Percentiles rank a stretch among this genome's conserved stretches.
These are phyloP conservation scores for Neovahlkampfia damariscottae DNA, from an alignment of 78 protist genomes.

Conservation along the genomic window DNA sequence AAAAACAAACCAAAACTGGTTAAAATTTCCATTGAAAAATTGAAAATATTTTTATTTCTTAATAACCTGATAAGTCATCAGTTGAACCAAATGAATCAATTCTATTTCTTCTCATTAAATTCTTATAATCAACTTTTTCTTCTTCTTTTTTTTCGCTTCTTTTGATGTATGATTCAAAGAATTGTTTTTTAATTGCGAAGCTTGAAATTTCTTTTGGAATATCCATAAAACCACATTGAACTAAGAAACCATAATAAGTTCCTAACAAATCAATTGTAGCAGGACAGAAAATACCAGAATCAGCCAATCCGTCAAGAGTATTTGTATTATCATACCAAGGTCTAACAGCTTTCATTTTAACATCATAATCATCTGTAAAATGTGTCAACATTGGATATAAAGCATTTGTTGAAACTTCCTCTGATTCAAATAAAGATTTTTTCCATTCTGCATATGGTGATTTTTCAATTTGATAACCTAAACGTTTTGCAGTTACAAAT, in stretches of 20 bases:
- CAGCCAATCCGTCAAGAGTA: not conserved
- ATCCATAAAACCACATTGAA: not conserved
- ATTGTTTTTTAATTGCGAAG: not conserved
- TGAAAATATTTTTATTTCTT: too few species aligned
- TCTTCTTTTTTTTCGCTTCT: too few species aligned
- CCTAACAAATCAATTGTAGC: not conserved
- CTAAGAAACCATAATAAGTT: not conserved
- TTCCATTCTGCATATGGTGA: slow-evolving; percentile 13
- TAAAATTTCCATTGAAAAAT: too few species aligned
- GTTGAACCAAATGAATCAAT: too few species aligned
- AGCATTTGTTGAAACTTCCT: not conserved
- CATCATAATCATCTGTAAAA: not conserved
- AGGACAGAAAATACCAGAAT: not conserved
- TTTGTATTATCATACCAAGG: not conserved
- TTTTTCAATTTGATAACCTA: slow-evolving; percentile 15
- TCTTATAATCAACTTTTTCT: too few species aligned
- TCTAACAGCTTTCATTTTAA: not conserved
- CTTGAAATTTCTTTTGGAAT: not conserved
- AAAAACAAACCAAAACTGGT: too few species aligned
- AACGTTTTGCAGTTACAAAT: not conserved
- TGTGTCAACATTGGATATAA: not conserved
- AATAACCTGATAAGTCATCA: too few species aligned
- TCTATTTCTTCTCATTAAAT: too few species aligned
- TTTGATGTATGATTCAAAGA: too few species aligned
- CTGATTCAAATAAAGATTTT: not conserved